Percentiles rank a stretch among this genome's conserved stretches.
These are phyloP conservation scores for Amanita thiersii DNA, from an alignment of 768 basidiomycete species.

Conservation along the genomic window DNA sequence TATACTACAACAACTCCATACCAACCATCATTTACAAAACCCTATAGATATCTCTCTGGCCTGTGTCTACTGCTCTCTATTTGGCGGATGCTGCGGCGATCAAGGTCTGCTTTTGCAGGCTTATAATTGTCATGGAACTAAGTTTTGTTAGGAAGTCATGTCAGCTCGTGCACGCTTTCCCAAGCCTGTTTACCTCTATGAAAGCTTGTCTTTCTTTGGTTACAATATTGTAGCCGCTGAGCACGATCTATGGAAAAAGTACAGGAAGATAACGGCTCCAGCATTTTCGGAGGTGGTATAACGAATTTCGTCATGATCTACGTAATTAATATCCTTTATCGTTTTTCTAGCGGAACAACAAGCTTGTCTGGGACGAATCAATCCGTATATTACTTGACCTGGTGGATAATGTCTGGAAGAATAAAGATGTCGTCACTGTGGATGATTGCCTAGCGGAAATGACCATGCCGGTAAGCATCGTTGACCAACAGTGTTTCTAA, in stretches of 20 bases:
- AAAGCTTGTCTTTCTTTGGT: constrained; percentile 41
- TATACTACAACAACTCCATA: too few species aligned
- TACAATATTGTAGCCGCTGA: constrained; percentile 56
- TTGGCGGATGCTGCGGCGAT: constrained; percentile 32
- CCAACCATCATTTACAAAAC: not conserved
- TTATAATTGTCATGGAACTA: too few species aligned
- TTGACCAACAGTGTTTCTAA: constrained; percentile 8
- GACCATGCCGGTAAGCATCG: constrained; percentile 38
- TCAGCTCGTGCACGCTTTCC: constrained; percentile 43
- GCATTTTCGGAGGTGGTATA: constrained; percentile 53
- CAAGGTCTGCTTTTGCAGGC: too few species aligned
- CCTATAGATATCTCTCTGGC: constrained; percentile 19
- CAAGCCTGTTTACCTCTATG: constrained; percentile 44
- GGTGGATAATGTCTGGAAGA: constrained; percentile 41
- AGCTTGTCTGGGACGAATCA: constrained; percentile 41
- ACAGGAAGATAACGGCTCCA: constrained; percentile 54
- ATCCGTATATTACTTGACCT: constrained; percentile 32
- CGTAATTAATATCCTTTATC: not conserved
- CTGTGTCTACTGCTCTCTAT: constrained; percentile 15
- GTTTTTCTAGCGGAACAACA: constrained; percentile 32
- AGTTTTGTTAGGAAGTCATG: constrained; percentile 37
- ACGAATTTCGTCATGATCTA: not conserved
- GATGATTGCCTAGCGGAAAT: constrained; percentile 39
- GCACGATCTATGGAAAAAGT: constrained; percentile 58
- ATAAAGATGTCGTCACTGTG: constrained; percentile 27